Evolutionary conservation across 2,329 filamentous ascomycete species (phyloP).

Genomic region (Pseudocercospora vitis): DNA sequence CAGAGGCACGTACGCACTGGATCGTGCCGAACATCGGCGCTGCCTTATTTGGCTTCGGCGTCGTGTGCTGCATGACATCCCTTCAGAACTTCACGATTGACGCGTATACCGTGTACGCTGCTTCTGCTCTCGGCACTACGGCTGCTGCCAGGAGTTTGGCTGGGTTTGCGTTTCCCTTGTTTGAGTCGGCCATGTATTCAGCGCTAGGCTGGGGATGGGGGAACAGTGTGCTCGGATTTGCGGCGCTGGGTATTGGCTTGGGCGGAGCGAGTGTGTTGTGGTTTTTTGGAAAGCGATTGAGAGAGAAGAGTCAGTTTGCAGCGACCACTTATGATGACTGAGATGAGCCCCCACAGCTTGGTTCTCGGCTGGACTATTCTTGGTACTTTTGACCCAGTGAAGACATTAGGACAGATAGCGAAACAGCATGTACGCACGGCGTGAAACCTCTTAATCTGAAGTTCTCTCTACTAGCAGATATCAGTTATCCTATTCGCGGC

Average conservation of each 20-base stretch:
- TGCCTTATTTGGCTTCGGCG: constrained; percentile 52
- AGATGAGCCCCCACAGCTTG: too few species aligned
- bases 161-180: constrained; percentile 60
- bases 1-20: constrained; percentile 53
- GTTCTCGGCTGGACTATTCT: too few species aligned
- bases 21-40: constrained; percentile 61
- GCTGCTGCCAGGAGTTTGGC: constrained; percentile 56
- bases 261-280: constrained; percentile 47
- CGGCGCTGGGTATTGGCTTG: constrained; percentile 53
- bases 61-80: constrained; percentile 55
- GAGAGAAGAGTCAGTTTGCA: constrained; percentile 32
- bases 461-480: too few species aligned
- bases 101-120: constrained; percentile 47
- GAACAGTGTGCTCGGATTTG: constrained; percentile 55
- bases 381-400: too few species aligned
- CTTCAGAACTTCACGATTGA: constrained; percentile 63
- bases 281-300: constrained; percentile 39
- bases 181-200: constrained; percentile 53
- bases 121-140: constrained; percentile 52
- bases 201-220: constrained; percentile 50
- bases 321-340: constrained; percentile 16
- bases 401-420: too few species aligned
- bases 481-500: too few species aligned
- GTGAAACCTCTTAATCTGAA: too few species aligned
- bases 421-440: too few species aligned